These are phyloP conservation scores for Saccharomyces paradoxus DNA, from an alignment of 805 yeast genomes.

Conservation along the genomic window DNA sequence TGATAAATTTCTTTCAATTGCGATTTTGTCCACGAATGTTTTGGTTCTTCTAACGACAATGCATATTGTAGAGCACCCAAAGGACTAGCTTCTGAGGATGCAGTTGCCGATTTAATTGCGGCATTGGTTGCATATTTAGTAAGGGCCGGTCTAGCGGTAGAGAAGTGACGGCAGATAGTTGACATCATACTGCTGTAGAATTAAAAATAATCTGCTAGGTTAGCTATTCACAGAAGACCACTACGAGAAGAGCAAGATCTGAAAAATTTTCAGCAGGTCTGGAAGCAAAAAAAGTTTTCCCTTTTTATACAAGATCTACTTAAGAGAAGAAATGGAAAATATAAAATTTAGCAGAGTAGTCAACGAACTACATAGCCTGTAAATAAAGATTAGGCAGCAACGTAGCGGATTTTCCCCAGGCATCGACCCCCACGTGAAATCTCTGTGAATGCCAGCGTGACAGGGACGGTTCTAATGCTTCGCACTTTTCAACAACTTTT, in stretches of 20 bases:
- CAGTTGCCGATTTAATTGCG: not conserved
- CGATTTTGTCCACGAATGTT: conserved; percentile 47
- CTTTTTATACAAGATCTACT: not conserved
- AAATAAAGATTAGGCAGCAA: not conserved
- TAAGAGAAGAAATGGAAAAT: not conserved
- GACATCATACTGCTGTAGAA: not conserved
- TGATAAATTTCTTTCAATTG: conserved; percentile 55
- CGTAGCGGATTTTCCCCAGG: not conserved
- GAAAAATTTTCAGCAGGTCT: not conserved
- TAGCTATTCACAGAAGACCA: not conserved
- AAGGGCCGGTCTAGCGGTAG: not conserved
- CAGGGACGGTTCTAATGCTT: not conserved
- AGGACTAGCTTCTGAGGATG: not conserved
- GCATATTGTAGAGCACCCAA: conserved; percentile 20
- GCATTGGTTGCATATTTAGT: not conserved
- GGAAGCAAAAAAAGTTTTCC: not conserved
- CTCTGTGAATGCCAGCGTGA: not conserved
- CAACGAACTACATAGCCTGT: not conserved
- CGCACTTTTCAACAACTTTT: not conserved
- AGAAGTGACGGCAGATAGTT: not conserved
- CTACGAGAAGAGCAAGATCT: not conserved
- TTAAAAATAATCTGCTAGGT: not conserved
- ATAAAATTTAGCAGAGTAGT: not conserved
- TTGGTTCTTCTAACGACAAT: conserved; percentile 25
- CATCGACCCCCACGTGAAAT: not conserved